phyloP scores from a whole-genome alignment of 129 eudicot genomes.

The Sambucus nigra region DNA sequence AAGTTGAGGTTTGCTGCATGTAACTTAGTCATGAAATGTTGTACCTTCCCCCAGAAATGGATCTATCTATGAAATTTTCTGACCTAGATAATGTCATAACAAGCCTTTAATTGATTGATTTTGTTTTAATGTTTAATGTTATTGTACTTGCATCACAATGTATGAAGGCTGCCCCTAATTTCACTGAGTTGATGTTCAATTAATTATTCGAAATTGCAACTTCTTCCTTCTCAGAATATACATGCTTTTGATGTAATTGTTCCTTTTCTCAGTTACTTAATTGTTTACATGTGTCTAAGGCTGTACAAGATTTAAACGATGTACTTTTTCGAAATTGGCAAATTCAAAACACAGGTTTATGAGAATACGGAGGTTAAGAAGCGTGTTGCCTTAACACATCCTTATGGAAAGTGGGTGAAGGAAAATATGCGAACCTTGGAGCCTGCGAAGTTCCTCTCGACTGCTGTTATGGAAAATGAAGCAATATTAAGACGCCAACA shows the following conservation, averaged over 20 bases:
- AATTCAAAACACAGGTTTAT: slow-evolving; percentile 48
- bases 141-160: neutral
- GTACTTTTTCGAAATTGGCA: neutral
- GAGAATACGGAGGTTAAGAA: slow-evolving; percentile 98
- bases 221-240: neutral
- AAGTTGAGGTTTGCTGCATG: neutral
- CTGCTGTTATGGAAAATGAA: slow-evolving; percentile 74
- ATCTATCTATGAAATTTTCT: too few relatives aligned
- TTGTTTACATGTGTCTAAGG: neutral
- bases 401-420: slow-evolving; percentile 83
- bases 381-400: slow-evolving; percentile 66
- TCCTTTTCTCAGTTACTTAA: neutral
- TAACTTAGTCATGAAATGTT: too few relatives aligned
- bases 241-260: too few relatives aligned
- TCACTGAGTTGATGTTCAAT: neutral
- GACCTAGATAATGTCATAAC: neutral
- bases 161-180: neutral
- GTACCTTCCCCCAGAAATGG: too few relatives aligned
- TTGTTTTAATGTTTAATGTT: neutral
- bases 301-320: neutral
- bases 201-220: neutral
- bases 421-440: slow-evolving; percentile 73
- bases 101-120: slow-evolving; percentile 4
- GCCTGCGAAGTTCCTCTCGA: slow-evolving; percentile 64
- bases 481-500: slow-evolving; percentile 76